These are phyloP conservation scores for Mitragyna speciosa DNA, from an alignment of 257 asterid genomes.

Conservation along the genomic window DNA sequence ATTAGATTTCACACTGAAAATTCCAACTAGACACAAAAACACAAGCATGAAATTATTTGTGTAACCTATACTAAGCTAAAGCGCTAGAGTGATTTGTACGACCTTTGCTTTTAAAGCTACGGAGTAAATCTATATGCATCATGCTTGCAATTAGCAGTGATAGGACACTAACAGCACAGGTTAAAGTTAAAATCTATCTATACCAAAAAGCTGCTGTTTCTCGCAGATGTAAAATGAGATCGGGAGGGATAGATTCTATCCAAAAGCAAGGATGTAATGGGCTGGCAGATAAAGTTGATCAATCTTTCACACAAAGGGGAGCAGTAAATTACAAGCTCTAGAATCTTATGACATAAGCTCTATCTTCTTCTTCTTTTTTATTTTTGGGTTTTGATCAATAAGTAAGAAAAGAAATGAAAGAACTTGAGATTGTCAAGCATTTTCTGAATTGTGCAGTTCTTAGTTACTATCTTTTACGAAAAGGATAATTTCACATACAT, in stretches of 20 bases:
- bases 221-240: conserved; percentile 2
- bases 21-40: too few relatives aligned
- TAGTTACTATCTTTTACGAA: too few relatives aligned
- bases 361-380: background rate
- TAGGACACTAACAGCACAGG: background rate
- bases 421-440: background rate
- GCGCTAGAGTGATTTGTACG: background rate
- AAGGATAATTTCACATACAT: too few relatives aligned
- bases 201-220: conserved; percentile 1
- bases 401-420: background rate
- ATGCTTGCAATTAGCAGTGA: background rate
- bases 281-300: conserved; percentile 5
- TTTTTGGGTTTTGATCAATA: background rate
- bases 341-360: background rate
- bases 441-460: too few relatives aligned
- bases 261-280: conserved; percentile 6
- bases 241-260: conserved; percentile 14
- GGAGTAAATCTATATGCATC: background rate
- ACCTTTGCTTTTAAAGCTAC: background rate
- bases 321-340: background rate
- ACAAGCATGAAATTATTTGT: too few relatives aligned
- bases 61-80: background rate
- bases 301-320: conserved; percentile 9
- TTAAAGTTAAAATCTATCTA: background rate
- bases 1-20: too few relatives aligned